Conservation (phyloP, 129 eudicot species). For the Helichrysum umbraculigerum region DNA sequence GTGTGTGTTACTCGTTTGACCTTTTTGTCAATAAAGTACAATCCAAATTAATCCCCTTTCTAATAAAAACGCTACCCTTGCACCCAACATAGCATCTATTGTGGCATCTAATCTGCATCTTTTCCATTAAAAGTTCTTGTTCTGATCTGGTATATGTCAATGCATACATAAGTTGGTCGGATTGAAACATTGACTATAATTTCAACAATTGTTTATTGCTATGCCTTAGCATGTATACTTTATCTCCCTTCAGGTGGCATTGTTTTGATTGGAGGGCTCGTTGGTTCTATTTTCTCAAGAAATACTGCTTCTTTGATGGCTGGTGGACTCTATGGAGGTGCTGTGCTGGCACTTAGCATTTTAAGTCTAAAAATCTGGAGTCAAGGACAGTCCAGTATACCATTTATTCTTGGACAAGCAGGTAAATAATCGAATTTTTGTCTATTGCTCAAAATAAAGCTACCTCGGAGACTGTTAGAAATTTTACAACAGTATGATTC, state of each 20-base stretch:
- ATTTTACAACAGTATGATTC: background rate
- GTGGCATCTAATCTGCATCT: background rate
- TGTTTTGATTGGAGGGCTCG: slow-evolving; percentile 21
- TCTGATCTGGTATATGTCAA: background rate
- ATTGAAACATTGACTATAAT: background rate
- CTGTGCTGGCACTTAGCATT: slow-evolving; percentile 65
- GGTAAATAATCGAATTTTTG: slow-evolving; percentile 35
- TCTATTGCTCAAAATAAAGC: background rate
- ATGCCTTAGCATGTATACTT: background rate
- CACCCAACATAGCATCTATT: background rate
- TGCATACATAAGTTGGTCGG: background rate
- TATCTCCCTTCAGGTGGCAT: slow-evolving; percentile 19
- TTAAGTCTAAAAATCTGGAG: slow-evolving; percentile 79
- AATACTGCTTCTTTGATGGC: slow-evolving; percentile 45
- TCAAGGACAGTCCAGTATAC: slow-evolving; percentile 76
- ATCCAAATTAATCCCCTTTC: too few species aligned
- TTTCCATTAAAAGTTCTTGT: background rate
- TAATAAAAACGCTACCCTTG: too few species aligned
- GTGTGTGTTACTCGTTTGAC: too few species aligned
- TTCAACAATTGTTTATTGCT: background rate
- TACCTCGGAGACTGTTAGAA: background rate
- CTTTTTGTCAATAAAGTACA: too few species aligned
- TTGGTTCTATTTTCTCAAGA: slow-evolving; percentile 49
- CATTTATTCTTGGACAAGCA: slow-evolving; percentile 85
- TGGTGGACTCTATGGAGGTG: slow-evolving; percentile 72